Conservation (phyloP, 805 yeast genomes). For the Pichia exigua region DNA sequence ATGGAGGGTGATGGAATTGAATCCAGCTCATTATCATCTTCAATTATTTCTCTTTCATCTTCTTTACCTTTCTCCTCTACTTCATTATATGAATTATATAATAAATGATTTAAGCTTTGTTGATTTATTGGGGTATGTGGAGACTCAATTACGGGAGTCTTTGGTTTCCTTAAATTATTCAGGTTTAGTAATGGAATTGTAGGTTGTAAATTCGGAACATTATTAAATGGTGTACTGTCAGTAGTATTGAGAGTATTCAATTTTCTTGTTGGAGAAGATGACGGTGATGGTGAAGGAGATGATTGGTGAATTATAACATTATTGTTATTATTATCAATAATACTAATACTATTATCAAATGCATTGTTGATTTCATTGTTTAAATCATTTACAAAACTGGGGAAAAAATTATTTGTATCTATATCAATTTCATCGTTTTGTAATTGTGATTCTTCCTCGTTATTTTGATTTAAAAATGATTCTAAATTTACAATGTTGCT, state of each 20-base stretch:
- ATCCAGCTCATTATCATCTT: background rate
- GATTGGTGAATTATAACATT: background rate
- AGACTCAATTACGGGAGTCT: background rate
- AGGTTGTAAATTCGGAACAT: background rate
- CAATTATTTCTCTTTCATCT: background rate
- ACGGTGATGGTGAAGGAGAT: conserved; percentile 8
- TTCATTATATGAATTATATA: background rate
- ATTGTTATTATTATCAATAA: background rate
- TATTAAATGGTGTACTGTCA: background rate
- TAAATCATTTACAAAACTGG: conserved; percentile 8
- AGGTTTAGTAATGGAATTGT: background rate
- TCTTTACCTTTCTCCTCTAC: background rate
- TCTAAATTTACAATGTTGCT: background rate
- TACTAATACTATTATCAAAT: background rate
- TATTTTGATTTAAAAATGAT: background rate
- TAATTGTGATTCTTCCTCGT: background rate
- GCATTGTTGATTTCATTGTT: background rate
- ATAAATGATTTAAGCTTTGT: conserved; percentile 1
- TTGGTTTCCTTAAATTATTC: background rate
- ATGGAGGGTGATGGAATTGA: conserved; percentile 10
- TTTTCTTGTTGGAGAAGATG: background rate
- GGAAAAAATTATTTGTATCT: background rate
- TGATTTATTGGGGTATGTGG: conserved; percentile 7
- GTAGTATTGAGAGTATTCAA: background rate
- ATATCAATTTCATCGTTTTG: background rate